phyloP scores from a whole-genome alignment of 1,284 basidiomycete species.

The Trametes versicolor region DNA sequence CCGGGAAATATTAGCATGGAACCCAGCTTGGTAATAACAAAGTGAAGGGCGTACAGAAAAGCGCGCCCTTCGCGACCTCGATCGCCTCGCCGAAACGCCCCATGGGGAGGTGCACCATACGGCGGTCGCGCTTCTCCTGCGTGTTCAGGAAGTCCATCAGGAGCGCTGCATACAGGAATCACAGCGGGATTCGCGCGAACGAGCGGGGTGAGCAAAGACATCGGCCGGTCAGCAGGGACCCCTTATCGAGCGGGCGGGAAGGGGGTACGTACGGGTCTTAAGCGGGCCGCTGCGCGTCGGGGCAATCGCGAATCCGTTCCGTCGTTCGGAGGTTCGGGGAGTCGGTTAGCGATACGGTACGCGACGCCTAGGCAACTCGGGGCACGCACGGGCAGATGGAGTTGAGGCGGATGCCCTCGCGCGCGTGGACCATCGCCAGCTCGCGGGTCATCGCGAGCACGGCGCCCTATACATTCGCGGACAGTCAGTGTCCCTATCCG shows the following conservation, averaged over 20 bases:
- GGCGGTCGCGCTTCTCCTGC: constrained; percentile 92
- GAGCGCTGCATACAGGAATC: constrained; percentile 63
- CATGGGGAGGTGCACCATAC: constrained; percentile 94
- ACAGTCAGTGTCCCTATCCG: background rate
- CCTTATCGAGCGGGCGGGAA: background rate
- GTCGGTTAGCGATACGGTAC: constrained; percentile 2
- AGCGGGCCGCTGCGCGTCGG: constrained; percentile 79
- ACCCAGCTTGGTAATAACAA: background rate
- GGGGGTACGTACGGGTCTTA: constrained; percentile 77
- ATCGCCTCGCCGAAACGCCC: constrained; percentile 97
- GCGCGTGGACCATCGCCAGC: constrained; percentile 96
- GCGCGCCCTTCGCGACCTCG: constrained; percentile 90
- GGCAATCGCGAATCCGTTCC: background rate
- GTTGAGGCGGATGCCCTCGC: constrained; percentile 96
- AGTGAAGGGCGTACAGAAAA: constrained; percentile 75
- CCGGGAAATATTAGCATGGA: constrained; percentile 14
- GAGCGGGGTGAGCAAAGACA: background rate
- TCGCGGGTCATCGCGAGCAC: constrained; percentile 99
- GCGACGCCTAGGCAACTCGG: background rate
- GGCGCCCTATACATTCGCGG: constrained; percentile 68
- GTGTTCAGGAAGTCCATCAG: constrained; percentile 99
- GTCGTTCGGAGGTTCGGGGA: constrained; percentile 3
- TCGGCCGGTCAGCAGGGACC: constrained; percentile 2
- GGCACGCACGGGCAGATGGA: constrained; percentile 87
- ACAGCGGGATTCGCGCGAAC: background rate